Percentiles rank a stretch among this genome's conserved stretches.
phyloP scores from a whole-genome alignment of 2,329 filamentous ascomycete genomes.

The Xylogone sp. region DNA sequence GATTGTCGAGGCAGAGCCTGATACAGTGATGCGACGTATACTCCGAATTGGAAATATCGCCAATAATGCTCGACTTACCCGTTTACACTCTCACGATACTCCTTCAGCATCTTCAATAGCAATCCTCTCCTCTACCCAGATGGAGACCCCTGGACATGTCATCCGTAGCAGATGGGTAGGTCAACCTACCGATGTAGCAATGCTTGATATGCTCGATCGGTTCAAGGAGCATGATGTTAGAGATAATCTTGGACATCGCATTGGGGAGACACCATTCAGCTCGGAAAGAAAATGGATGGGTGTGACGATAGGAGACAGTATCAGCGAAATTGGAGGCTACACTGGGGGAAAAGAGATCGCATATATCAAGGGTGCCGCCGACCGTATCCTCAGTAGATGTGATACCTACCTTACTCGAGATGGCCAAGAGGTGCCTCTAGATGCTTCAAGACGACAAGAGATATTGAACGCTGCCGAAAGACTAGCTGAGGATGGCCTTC shows the following conservation, averaged over 20 bases:
- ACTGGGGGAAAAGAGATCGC: slow-evolving; percentile 63
- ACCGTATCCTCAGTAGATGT: slow-evolving; percentile 80
- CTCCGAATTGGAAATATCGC: slow-evolving; percentile 93
- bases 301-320: slow-evolving; percentile 65
- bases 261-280: slow-evolving; percentile 89
- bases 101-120: slow-evolving; percentile 70
- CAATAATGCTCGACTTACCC: slow-evolving; percentile 84
- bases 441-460: slow-evolving; percentile 69
- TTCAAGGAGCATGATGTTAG: slow-evolving; percentile 91
- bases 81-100: slow-evolving; percentile 64
- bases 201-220: slow-evolving; percentile 86
- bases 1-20: slow-evolving; percentile 53
- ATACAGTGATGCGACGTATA: slow-evolving; percentile 73
- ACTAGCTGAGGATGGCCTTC: slow-evolving; percentile 85
- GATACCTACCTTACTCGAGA: slow-evolving; percentile 87
- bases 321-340: slow-evolving; percentile 6
- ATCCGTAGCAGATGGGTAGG: slow-evolving; percentile 88
- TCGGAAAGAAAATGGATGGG: slow-evolving; percentile 99
- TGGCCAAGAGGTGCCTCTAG: slow-evolving; percentile 80
- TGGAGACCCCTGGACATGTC: slow-evolving; percentile 54
- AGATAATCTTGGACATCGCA: slow-evolving; percentile 76
- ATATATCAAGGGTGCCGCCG: slow-evolving; percentile 93
- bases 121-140: slow-evolving; percentile 80
- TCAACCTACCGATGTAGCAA: slow-evolving; percentile 95
- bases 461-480: slow-evolving; percentile 75